phyloP scores from a whole-genome alignment of 495 filamentous ascomycete species.

The Letharia lupina region DNA sequence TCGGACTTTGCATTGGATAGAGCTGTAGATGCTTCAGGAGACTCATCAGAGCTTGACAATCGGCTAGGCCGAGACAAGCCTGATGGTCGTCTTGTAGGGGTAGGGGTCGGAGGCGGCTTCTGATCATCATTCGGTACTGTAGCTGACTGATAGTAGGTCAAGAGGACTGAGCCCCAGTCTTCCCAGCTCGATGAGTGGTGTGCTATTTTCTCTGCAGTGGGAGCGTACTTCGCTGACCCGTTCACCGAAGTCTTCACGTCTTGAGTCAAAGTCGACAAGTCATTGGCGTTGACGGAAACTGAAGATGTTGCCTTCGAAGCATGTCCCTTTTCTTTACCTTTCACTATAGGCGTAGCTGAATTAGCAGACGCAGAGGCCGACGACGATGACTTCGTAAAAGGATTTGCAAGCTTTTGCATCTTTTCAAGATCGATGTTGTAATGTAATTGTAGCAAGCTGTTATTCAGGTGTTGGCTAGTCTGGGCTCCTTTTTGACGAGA shows the following conservation, averaged over 20 bases:
- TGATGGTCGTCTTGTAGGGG: conserved; percentile 38
- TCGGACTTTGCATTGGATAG: conserved; percentile 29
- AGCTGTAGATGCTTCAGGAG: conserved; percentile 42
- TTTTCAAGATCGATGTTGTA: conserved; percentile 93
- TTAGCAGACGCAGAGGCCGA: conserved; percentile 29
- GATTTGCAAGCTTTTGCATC: conserved; percentile 69
- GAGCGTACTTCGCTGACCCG: conserved; percentile 32
- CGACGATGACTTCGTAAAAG: conserved; percentile 63
- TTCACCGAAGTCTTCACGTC: conserved; percentile 39
- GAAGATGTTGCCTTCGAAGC: conserved; percentile 33
- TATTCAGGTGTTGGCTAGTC: conserved; percentile 53
- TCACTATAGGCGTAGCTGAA: conserved; percentile 42
- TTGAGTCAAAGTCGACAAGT: conserved; percentile 62
- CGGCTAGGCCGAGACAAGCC: conserved; percentile 35
- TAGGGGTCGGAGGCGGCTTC: conserved; percentile 43
- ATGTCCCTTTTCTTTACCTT: conserved; percentile 65
- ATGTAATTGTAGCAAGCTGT: conserved; percentile 68
- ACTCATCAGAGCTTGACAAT: conserved; percentile 46
- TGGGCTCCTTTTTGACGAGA: conserved; percentile 61
- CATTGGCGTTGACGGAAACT: conserved; percentile 59
- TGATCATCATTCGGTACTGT: conserved; percentile 25
- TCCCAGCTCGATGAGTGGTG: conserved; percentile 40
- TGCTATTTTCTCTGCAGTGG: conserved; percentile 27
- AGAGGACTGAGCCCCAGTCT: conserved; percentile 57
- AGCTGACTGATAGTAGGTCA: conserved; percentile 55